These are phyloP conservation scores for Brasenia schreberi DNA, from an alignment of 164 flowering plant genomes.

Conservation along the genomic window DNA sequence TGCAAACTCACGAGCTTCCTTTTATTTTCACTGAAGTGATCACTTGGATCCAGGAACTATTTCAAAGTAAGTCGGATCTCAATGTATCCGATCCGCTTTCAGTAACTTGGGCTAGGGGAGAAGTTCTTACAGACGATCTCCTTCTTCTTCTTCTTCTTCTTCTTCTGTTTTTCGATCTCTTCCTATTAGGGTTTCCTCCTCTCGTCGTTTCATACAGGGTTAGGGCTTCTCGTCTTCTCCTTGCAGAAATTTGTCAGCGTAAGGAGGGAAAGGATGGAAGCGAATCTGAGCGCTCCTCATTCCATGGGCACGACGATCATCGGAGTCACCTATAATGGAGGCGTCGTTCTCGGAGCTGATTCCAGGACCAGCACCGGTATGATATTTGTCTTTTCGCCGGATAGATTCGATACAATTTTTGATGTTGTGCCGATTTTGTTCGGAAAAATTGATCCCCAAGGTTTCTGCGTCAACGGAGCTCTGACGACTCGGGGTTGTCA, in stretches of 20 bases:
- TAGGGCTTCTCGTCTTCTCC: no score
- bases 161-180: not conserved
- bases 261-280: conserved; percentile 16
- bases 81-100: no score
- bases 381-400: no score
- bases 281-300: conserved; percentile 39
- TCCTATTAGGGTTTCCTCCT: not conserved
- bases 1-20: no score
- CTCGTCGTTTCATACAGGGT: no score
- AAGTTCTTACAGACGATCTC: not conserved
- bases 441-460: not conserved
- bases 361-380: conserved; percentile 85
- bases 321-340: conserved; percentile 74
- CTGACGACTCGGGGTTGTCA: not conserved
- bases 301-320: conserved; percentile 89
- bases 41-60: no score
- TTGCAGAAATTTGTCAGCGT: no score
- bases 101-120: no score
- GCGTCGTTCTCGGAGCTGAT: conserved; percentile 84
- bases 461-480: not conserved
- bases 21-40: no score
- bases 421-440: not conserved
- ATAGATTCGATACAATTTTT: not conserved
- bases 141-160: not conserved
- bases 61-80: no score